Evolutionary conservation across 192 early-diverging fungal species (phyloP), one percentile per base, ranked within the genome.

Genomic region (Dissophora globulifera): DNA sequence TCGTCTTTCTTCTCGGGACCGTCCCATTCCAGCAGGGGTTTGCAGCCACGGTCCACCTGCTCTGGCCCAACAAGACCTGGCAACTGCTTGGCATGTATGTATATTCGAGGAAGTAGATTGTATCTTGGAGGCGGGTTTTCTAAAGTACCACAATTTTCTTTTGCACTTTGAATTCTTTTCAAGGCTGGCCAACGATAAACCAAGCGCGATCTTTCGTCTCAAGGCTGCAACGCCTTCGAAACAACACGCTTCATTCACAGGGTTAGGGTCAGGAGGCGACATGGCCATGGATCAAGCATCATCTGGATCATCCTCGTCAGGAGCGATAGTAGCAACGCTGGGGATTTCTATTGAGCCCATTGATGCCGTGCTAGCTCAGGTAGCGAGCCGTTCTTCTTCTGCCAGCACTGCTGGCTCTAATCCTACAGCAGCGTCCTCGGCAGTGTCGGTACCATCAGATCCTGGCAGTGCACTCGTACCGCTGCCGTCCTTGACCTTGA

Each of bases 341-440:
- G 97, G 97, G 4, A 97, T 99, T 41, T 94, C 93, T 0, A 95
- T 99, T 15, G 97, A 99, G 64, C 93, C 96, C 2, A 69, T 94
- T 9, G 83, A 87, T 46, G 66, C 79, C 1, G 93, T 99, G 15
- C 75, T 88, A 58, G 76, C 89, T 43, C 86, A 92, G 81, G 53
- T 85, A 13, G 59, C 83, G 57, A 57, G 57, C 32, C 62, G 86
- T 47, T 58, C 74, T 51, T 33, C 51, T 52, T 55, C 40, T 33
- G 40, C 29, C 54, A 27, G 20, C 61, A 17, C 42, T 10, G 41
- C 52, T 29, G 25, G 50, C 30, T 62, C 63, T n/a, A 49, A 47
- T 15, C 26, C 67, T 12, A 23, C 16, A 49, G 27, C 45, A 42
- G 35, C 67, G 4, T 62, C 60, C 2, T 62, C 68, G 17, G 41